Evolutionary conservation across 2,329 filamentous ascomycete genomes (phyloP).

Genomic region (Didymella lethalis): DNA sequence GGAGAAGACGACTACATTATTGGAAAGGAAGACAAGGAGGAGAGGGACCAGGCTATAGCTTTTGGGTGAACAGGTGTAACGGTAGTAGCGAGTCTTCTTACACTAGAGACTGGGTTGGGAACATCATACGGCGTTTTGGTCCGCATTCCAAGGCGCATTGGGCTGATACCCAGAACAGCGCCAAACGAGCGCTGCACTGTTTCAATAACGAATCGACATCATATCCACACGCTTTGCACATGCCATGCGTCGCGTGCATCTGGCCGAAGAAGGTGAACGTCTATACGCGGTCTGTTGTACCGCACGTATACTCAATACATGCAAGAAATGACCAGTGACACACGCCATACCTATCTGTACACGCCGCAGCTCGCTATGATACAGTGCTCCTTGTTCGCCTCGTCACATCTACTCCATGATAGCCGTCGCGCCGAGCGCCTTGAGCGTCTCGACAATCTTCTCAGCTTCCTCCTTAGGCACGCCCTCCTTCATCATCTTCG

Average conservation of each 20-base stretch:
- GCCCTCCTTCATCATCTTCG: conserved; percentile 98
- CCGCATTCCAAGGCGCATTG: conserved; percentile 16
- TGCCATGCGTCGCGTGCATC: no score
- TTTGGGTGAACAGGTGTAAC: conserved; percentile 34
- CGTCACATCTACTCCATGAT: conserved; percentile 77
- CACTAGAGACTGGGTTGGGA: not conserved
- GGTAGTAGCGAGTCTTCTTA: not conserved
- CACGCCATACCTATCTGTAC: conserved; percentile 51
- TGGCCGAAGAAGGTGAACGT: not conserved
- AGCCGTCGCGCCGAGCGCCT: conserved; percentile 88
- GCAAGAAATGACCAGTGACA: conserved; percentile 31
- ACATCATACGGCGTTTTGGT: conserved; percentile 5
- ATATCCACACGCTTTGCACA: no score
- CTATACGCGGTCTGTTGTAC: conserved; percentile 31
- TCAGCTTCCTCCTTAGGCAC: conserved; percentile 98
- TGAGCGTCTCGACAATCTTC: conserved; percentile 96
- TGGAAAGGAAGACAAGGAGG: conserved; percentile 75
- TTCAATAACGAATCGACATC: not conserved
- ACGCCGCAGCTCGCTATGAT: conserved; percentile 47
- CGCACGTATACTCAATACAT: conserved; percentile 41
- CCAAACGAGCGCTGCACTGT: not conserved
- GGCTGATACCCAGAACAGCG: conserved; percentile 42
- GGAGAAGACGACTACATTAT: conserved; percentile 85
- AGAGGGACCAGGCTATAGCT: conserved; percentile 59
- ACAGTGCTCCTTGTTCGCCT: conserved; percentile 30